Percentiles rank a stretch among this genome's conserved stretches.
phyloP scores from a whole-genome alignment of 768 basidiomycete species.

The Pisolithus tinctorius region DNA sequence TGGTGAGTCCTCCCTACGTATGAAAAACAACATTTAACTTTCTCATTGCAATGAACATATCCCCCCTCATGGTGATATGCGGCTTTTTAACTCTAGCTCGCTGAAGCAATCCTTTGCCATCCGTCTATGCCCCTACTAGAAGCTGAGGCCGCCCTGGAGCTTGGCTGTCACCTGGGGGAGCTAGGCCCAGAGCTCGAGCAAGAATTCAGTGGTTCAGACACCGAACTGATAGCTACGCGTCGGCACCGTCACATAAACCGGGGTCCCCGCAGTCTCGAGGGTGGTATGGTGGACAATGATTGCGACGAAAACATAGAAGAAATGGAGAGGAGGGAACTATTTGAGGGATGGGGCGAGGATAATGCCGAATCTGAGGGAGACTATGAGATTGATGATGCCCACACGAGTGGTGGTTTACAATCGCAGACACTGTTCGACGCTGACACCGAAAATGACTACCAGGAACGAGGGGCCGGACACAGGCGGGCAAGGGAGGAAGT shows the following conservation, averaged over 20 bases:
- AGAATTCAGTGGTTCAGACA: neutral
- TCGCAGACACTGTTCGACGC: neutral
- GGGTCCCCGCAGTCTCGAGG: neutral
- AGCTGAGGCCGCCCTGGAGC: conserved; percentile 14
- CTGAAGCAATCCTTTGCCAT: conserved; percentile 77
- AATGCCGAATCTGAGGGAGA: neutral
- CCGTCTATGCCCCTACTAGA: conserved; percentile 31
- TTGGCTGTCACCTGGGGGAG: neutral
- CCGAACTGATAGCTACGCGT: neutral
- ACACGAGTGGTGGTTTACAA: neutral
- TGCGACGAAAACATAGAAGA: neutral
- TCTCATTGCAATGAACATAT: neutral
- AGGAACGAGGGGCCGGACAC: no score
- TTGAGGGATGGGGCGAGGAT: neutral
- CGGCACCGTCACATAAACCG: neutral
- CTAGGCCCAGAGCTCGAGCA: neutral
- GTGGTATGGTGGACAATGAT: neutral
- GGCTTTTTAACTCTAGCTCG: conserved; percentile 46
- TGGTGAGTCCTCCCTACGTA: conserved; percentile 43
- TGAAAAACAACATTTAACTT: neutral
- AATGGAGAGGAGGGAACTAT: neutral
- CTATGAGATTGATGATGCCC: neutral
- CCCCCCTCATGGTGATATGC: conserved; percentile 6
- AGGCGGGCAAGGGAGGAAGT: neutral
- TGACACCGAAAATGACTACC: neutral